Evolutionary conservation across 139 green algal species (phyloP), one percentile per base, ranked within the genome.

Genomic region (Yamagishiella unicocca): DNA sequence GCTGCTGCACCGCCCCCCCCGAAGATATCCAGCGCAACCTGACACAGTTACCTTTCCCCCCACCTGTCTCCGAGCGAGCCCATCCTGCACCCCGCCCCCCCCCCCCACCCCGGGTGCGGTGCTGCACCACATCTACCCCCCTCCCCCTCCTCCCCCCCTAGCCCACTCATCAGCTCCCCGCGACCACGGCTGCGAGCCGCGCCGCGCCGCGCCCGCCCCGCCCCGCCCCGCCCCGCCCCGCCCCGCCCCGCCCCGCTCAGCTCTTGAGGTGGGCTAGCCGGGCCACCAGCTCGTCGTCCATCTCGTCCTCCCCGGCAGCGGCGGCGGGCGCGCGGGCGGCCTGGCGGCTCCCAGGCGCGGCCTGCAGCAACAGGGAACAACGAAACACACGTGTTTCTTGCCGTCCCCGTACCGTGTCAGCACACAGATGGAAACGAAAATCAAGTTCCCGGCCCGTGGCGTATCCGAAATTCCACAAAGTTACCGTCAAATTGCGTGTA

Each of bases 211-310:
- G 58, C 19, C 14, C 58, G 6, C 58, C 19, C 19, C 58, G 14
- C 58, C 19, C 6, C 40, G 35, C 22, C 22, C 22, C 58, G 22
- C 19, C 58, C 19, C 58, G n/a, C 58, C 22, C 58, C 58, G 31
- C 31, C 64, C 64, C 64, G 17, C 64, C 5, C 6, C 64, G n/a
- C 64, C n/a, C 9, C 64, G 2, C 27, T 85, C 61, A 87, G 45
- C 50, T 87, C 68, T 92, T 92, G 40, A 95, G 87, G 8, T 89
- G 76, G 29, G 90, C 79, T 38, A 95, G 74, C 2, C 90, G 62
- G 0, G 82, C 77, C 31, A 81, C 64, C 31, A 95, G 82, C 12
- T 92, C 89, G 35, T 95, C 92, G 12, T 84, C 89, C 4, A 85
- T 43, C 19, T 55, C 35, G 14, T 53, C 80, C 46, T 77, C 40